A percentile compares a stretch with the other conserved stretches of the same genome.
phyloP scores from a whole-genome alignment of 768 basidiomycete species.

The Coprinellus micaceus region DNA sequence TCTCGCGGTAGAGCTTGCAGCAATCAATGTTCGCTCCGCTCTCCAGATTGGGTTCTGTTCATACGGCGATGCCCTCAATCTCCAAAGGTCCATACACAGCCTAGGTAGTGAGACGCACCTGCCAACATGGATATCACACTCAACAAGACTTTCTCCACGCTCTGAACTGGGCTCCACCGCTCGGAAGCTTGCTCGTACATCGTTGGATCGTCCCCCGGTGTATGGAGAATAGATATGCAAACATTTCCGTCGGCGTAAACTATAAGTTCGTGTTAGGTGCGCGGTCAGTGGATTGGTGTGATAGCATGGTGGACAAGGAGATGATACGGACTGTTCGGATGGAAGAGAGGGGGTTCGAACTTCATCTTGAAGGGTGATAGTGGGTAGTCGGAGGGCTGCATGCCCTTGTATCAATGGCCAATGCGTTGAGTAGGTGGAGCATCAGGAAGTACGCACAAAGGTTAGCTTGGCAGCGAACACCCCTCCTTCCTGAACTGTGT shows the following conservation, averaged over 20 bases:
- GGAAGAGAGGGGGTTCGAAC: constrained; percentile 95
- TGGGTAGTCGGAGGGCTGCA: constrained; percentile 88
- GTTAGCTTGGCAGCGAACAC: constrained; percentile 89
- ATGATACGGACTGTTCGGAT: constrained; percentile 82
- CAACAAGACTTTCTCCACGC: constrained; percentile 93
- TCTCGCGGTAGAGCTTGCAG: constrained; percentile 93
- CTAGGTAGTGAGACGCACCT: constrained; percentile 43
- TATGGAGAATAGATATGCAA: constrained; percentile 97
- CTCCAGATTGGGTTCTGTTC: constrained; percentile 90
- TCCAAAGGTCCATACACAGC: neutral
- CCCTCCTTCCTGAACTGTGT: constrained; percentile 74
- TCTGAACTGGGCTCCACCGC: constrained; percentile 98
- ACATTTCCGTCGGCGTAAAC: constrained; percentile 96
- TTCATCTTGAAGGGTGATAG: constrained; percentile 99
- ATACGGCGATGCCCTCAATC: neutral
- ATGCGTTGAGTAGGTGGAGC: constrained; percentile 4
- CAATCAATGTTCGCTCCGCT: constrained; percentile 97
- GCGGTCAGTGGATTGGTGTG: too few species aligned
- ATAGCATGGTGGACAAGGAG: constrained; percentile 1
- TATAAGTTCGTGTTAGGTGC: constrained; percentile 26
- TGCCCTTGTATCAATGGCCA: neutral
- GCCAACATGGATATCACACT: constrained; percentile 98
- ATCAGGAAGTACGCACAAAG: constrained; percentile 62
- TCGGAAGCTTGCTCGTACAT: constrained; percentile 96
- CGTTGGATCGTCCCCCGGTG: constrained; percentile 86